A percentile compares a stretch with the other conserved stretches of the same genome.
Conservation (phyloP, 495 filamentous ascomycete species). For the Lasiosphaeria ovina region DNA sequence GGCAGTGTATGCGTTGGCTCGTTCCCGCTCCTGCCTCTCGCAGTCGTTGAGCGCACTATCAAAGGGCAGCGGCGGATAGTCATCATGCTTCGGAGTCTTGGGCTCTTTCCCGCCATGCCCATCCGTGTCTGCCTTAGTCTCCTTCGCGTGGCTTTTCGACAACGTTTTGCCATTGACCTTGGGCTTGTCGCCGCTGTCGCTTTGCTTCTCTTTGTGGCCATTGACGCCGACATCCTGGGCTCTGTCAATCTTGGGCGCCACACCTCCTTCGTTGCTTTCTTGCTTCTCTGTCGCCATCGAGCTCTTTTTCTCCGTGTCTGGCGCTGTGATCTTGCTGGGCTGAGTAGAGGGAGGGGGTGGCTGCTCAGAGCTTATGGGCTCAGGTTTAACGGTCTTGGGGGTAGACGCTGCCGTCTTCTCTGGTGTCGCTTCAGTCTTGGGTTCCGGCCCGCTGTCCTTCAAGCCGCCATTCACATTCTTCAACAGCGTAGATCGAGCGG, state of each 20-base stretch:
- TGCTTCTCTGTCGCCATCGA: not conserved
- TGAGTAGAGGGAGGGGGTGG: conserved; percentile 7
- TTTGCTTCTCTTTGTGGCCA: not conserved
- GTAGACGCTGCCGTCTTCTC: conserved; percentile 14
- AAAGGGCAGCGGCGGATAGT: conserved; percentile 20
- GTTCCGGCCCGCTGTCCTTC: not conserved
- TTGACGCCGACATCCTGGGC: not conserved
- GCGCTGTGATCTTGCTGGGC: not conserved
- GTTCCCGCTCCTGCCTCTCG: conserved; percentile 20
- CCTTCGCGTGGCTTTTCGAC: too few relatives aligned
- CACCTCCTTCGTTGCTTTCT: not conserved
- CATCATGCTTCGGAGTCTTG: not conserved
- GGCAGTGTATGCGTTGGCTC: conserved; percentile 21
- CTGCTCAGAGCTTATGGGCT: conserved; percentile 4
- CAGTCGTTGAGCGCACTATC: conserved; percentile 1
- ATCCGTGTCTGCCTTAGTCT: too few relatives aligned
- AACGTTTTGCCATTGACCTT: too few relatives aligned
- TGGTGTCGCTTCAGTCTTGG: not conserved
- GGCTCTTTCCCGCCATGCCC: too few relatives aligned
- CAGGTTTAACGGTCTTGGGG: not conserved
- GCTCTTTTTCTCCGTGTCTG: not conserved
- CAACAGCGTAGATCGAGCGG: not conserved
- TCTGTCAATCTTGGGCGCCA: not conserved
- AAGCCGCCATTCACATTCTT: not conserved
- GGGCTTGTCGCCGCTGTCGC: too few relatives aligned